Conservation (phyloP, 306 rosid species). For the Dalbergia cultrata region DNA sequence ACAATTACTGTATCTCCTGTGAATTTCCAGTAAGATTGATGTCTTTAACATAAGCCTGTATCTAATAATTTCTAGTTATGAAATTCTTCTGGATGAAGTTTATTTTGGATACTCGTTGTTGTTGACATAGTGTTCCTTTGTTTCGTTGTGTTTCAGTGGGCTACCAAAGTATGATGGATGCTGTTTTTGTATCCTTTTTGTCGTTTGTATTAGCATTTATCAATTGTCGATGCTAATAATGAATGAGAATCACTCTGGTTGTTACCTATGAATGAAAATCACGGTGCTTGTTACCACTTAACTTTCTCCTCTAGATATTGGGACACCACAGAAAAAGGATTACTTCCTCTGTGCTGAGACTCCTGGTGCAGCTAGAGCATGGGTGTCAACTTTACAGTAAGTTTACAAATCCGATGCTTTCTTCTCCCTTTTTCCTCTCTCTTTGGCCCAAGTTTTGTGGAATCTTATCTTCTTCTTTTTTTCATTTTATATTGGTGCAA, state of each 20-base stretch:
- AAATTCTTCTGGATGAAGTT: constrained; percentile 8
- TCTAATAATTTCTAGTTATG: constrained; percentile 8
- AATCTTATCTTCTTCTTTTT: neutral
- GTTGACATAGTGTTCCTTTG: constrained; percentile 41
- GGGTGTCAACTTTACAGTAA: constrained; percentile 97
- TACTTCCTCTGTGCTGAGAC: constrained; percentile 99
- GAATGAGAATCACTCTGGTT: constrained; percentile 4
- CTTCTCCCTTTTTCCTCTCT: neutral
- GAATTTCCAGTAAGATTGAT: constrained; percentile 84
- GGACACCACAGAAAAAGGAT: constrained; percentile 97
- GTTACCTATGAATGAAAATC: neutral
- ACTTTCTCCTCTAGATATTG: constrained; percentile 72
- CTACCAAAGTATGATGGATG: constrained; percentile 92
- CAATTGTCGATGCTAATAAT: constrained; percentile 5
- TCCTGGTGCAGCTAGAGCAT: constrained; percentile 97
- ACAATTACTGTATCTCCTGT: constrained; percentile 92
- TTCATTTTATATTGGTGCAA: neutral
- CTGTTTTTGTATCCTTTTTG: constrained; percentile 92
- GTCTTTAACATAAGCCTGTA: constrained; percentile 29
- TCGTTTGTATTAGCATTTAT: constrained; percentile 21
- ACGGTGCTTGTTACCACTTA: constrained; percentile 49
- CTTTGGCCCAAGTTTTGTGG: constrained; percentile 15
- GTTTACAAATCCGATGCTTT: constrained; percentile 42
- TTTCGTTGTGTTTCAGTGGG: constrained; percentile 65
- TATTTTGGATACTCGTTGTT: constrained; percentile 32